Conservation (phyloP, 805 yeast species). For the Candida methanosorbosa region DNA sequence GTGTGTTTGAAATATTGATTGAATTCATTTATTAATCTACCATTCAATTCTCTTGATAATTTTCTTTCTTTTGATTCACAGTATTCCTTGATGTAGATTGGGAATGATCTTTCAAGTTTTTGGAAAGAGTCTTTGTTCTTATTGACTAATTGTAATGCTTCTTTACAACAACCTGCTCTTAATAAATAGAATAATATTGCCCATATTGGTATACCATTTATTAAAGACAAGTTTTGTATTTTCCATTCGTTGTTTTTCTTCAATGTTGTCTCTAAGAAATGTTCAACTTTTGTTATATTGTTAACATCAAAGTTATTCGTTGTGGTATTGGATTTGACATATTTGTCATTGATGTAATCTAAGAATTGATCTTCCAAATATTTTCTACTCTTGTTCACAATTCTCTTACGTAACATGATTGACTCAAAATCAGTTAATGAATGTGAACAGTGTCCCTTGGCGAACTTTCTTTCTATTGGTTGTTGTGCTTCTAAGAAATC, state of each 20-base stretch:
- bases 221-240: slow-evolving; percentile 45
- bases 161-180: slow-evolving; percentile 74
- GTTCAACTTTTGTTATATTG: slow-evolving; percentile 60
- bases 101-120: slow-evolving; percentile 79
- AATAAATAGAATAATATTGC: slow-evolving; percentile 77
- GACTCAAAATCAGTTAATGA: slow-evolving; percentile 22
- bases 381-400: slow-evolving; percentile 45
- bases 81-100: slow-evolving; percentile 67
- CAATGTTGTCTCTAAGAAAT: slow-evolving; percentile 43
- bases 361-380: slow-evolving; percentile 73
- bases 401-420: slow-evolving; percentile 29
- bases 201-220: slow-evolving; percentile 92
- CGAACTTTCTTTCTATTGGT: slow-evolving; percentile 23
- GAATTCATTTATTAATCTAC: slow-evolving; percentile 70
- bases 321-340: slow-evolving; percentile 28
- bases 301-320: slow-evolving; percentile 37
- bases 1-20: slow-evolving; percentile 68
- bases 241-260: slow-evolving; percentile 32
- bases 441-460: slow-evolving; percentile 18
- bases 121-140: slow-evolving; percentile 65
- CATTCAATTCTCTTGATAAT: slow-evolving; percentile 58
- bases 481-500: slow-evolving; percentile 25
- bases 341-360: slow-evolving; percentile 60
- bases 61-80: slow-evolving; percentile 43
- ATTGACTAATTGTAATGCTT: slow-evolving; percentile 63